Base-by-base conservation (phyloP, 257 asterid species). In the Coffea canephora region DNA sequence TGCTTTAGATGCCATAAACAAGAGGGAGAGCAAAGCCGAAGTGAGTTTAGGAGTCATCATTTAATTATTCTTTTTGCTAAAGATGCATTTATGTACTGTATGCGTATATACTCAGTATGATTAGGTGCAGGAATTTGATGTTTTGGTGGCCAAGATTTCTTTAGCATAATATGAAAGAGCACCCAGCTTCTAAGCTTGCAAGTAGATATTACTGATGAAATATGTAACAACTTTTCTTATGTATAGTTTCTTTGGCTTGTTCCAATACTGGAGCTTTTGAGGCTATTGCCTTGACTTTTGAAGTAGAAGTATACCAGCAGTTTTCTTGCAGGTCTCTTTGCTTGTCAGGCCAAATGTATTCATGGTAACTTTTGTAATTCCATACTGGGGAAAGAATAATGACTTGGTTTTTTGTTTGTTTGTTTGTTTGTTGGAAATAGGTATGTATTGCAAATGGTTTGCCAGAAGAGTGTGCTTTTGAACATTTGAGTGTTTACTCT, bases 111-210 rank as follows among this genome's bases (percentile, higher is more conserved):
- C 41, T 31, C 39, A 14, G 18, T 23, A 5, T 55, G 62, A 55
- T 57, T 57, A 18, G 27, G 25, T 18, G 64, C 25, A 0, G 64
- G n/a, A 18, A 16, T 57, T 57, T 19, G 64, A 57, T 57, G 64
- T 57, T 57, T 6, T 16, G 64, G n/a, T 57, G 64, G 23, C 64
- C 64, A 57, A 57, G 64, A 5, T 57, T 7, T 19, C 64, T 57
- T 57, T 5, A 57, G 11, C 64, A 19, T 4, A 18, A 19, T 57
- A 18, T 57, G 25, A 18, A 0, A 57, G 25, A 92, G 83, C 64
- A 57, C n/a, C 23, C 9, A 57, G 1, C 64, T 57, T 57, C 25
- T 5, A 27, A 57, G 9, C 25, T 8, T 18, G 8, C 64, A 18
- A 3, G 18, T 4, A 57, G 25, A 57, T 19, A 16, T 55, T 55